Evolutionary conservation across 768 basidiomycete genomes (phyloP), one percentile per base, ranked within the genome.

Genomic region (Auricularia sp.): DNA sequence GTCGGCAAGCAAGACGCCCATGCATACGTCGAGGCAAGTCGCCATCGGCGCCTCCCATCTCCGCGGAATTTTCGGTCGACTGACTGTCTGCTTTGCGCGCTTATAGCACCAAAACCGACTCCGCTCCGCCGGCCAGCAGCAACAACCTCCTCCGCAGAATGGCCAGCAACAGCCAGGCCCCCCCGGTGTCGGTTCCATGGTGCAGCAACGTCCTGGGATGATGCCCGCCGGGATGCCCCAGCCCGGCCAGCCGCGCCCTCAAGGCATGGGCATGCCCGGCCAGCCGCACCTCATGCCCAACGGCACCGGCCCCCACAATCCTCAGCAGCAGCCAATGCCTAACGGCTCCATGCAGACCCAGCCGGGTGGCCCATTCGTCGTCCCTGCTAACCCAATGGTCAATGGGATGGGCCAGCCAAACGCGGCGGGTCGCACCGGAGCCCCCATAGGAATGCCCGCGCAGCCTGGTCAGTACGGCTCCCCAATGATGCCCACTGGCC

Each of bases 1-100:
- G 73, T 71, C 8, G 86, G 84, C 21, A 72, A 84, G n/a, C 88
- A 90, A 1, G 89, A 91, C 68, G 89, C 29, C 56, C 10, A 6
- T 7, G 29, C 56, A 8, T 59, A 59, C 24, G 14, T 59, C 56
- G 56, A 59, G 63, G 84, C 76, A 33, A 42, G 11, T 39, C 8
- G 37, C 54, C 3, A 24, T 59, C n/a, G n/a, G 64, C 65, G 58
- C 35, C 47, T 3, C 58, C 54, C 54, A 54, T 8, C 54, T 8
- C 54, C n/a, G n/a, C 54, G n/a, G n/a, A 42, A 42, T 42, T 42
- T 7, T 14, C 39, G 39, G 39, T 14, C 39, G 39, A 42, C 39
- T 42, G 39, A 42, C 39, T 42, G 39, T 42, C 39, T 42, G 39
- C 39, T 59, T 24, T 59, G 24, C 56, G 56, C 24, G 56, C 56